Evolutionary conservation across 306 rosid genomes (phyloP).

Genomic region (Acacia confusa): DNA sequence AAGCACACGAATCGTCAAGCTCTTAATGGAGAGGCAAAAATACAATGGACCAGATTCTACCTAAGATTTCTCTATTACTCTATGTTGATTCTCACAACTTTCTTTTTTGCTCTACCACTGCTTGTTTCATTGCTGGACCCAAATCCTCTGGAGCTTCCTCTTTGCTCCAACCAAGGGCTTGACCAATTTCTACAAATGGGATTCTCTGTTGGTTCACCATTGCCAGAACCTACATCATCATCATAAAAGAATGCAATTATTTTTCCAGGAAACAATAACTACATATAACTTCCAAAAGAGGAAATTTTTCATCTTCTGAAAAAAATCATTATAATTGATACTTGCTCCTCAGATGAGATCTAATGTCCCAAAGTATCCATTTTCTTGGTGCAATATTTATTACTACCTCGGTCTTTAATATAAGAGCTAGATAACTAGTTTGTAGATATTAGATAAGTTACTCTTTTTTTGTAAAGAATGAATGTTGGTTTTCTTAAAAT

Average conservation of each 20-base stretch:
- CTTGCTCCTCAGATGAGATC: neutral
- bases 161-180: slow-evolving; percentile 34
- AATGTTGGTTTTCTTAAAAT: too few species aligned
- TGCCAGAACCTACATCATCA: slow-evolving; percentile 42
- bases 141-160: slow-evolving; percentile 31
- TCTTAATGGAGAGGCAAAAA: neutral
- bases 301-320: neutral
- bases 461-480: too few species aligned
- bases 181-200: slow-evolving; percentile 30
- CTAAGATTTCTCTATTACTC: slow-evolving; percentile 34
- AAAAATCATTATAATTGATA: neutral
- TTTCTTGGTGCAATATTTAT: neutral
- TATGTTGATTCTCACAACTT: slow-evolving; percentile 75
- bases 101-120: slow-evolving; percentile 54
- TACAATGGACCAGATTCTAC: neutral
- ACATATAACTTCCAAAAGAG: too few species aligned
- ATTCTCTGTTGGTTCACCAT: slow-evolving; percentile 28
- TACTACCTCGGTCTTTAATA: too few species aligned
- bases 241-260: neutral
- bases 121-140: slow-evolving; percentile 34
- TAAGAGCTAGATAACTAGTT: too few species aligned
- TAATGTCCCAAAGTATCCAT: neutral
- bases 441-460: too few species aligned
- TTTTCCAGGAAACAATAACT: neutral
- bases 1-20: neutral